These are phyloP conservation scores for Ettlia oleoabundans DNA, from an alignment of 139 green algal species.

Conservation along the genomic window DNA sequence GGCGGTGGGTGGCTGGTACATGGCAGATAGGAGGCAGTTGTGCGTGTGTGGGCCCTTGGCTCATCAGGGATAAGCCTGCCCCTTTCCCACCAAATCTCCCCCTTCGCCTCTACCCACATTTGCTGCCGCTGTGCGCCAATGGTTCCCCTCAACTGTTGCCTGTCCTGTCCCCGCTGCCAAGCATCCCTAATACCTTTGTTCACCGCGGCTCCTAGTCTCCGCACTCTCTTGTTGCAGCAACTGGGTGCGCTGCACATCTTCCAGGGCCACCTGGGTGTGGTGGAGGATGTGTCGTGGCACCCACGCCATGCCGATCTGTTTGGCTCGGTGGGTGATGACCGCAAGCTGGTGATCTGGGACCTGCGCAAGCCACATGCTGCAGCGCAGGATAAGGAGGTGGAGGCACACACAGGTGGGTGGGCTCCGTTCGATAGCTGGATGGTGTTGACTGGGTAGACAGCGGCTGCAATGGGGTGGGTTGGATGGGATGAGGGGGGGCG, in stretches of 20 bases:
- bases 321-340: slow-evolving; percentile 96
- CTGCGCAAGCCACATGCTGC: slow-evolving; percentile 60
- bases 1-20: too few species aligned
- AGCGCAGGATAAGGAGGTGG: slow-evolving; percentile 31
- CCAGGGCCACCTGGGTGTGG: slow-evolving; percentile 79
- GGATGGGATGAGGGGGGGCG: too few species aligned
- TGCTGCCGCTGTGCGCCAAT: neutral
- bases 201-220: too few species aligned
- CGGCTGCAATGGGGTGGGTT: neutral
- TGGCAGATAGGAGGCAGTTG: too few species aligned
- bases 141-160: neutral
- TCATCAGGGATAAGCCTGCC: too few species aligned
- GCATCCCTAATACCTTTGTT: neutral
- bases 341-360: slow-evolving; percentile 97
- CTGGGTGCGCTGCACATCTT: slow-evolving; percentile 84
- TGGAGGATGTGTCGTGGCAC: slow-evolving; percentile 99
- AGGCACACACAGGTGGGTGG: slow-evolving; percentile 13
- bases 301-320: slow-evolving; percentile 90
- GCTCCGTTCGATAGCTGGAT: neutral
- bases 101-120: neutral
- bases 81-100: too few species aligned
- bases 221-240: neutral
- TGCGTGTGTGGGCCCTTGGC: too few species aligned
- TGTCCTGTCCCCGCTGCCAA: neutral
- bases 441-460: neutral